Evolutionary conservation across 495 filamentous ascomycete species (phyloP), one percentile per base, ranked within the genome.

Genomic region (Annulohypoxylon bovei): DNA sequence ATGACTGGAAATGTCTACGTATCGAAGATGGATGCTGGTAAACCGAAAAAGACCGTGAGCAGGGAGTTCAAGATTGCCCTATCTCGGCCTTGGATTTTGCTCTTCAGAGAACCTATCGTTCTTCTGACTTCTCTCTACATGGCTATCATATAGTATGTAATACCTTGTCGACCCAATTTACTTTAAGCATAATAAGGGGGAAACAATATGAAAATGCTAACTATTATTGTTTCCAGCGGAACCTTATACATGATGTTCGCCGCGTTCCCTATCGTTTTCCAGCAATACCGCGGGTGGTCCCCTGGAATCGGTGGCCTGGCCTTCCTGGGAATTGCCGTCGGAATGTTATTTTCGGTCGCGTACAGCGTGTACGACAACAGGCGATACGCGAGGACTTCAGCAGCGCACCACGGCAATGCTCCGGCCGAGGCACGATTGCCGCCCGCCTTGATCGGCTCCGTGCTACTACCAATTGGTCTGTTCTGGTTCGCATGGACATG

Each of bases 201-300:
- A 22, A 12, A 42, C 4, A 1, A 39, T 9, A 22, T 1, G 16
- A 11, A 1, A 33, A 37, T 72, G 44, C 58, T 67, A 72, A 67
- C 39, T n/a, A 3, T 0, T 44, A 1, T 28, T 9, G 8, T 49
- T 37, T 50, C 14, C 16, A 72, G 70, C 68, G 95, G 93, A 37
- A 92, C 93, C 9, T 79, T 97, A 1, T 97, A 98, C 76, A 84
- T 97, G 28, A 91, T 95, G 76, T 97, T 98, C 75, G 92, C 92
- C 25, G 93, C 93, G 3, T 97, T 96, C 79, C 88, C 92, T 40
- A 83, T 97, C 62, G 90, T 97, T 37, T 98, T 93, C 79, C 75
- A 87, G 60, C 78, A 87, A 27, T 82, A 89, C 20, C 90, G 96
- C 69, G 87, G 87, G 22, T 91, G 96, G 80, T 83, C 82, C 6